A percentile compares a stretch with the other conserved stretches of the same genome.
Conservation (phyloP, 352 stramenopile species). For the Phytopythium ostracodes region DNA sequence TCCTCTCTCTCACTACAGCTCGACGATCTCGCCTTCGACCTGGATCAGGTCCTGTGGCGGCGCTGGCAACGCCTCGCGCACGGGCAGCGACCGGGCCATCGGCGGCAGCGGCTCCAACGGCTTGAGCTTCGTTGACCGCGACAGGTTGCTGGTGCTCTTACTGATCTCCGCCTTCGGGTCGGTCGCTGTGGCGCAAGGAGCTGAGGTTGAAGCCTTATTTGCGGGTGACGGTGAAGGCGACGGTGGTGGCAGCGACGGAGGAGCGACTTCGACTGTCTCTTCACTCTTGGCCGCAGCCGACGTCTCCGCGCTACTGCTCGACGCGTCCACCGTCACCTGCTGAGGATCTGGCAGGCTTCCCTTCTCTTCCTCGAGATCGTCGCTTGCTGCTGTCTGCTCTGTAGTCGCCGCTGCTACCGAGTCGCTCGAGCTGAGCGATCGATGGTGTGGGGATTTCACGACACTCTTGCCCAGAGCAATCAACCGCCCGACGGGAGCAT, state of each 20-base stretch:
- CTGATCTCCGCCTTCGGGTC: conserved; percentile 4
- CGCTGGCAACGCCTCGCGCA: conserved; percentile 25
- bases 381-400: background rate
- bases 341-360: background rate
- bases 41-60: conserved; percentile 44
- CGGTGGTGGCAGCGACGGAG: background rate
- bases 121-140: conserved; percentile 16
- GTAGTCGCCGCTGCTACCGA: background rate
- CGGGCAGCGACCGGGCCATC: conserved; percentile 25
- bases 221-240: background rate
- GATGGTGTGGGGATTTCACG: conserved; percentile 22
- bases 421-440: conserved; percentile 6
- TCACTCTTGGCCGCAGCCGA: background rate
- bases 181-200: conserved; percentile 9
- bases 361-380: conserved; percentile 9
- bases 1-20: conserved; percentile 24
- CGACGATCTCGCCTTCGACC: conserved; percentile 60
- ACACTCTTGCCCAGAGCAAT: conserved; percentile 59
- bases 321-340: background rate
- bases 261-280: background rate
- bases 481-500: conserved; percentile 51
- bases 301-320: background rate
- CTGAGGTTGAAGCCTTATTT: conserved; percentile 5
- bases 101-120: conserved; percentile 11
- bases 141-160: conserved; percentile 11